These are phyloP conservation scores for Emmonsiellopsis sp. DNA, from an alignment of 2,329 filamentous ascomycete genomes.

Conservation along the genomic window DNA sequence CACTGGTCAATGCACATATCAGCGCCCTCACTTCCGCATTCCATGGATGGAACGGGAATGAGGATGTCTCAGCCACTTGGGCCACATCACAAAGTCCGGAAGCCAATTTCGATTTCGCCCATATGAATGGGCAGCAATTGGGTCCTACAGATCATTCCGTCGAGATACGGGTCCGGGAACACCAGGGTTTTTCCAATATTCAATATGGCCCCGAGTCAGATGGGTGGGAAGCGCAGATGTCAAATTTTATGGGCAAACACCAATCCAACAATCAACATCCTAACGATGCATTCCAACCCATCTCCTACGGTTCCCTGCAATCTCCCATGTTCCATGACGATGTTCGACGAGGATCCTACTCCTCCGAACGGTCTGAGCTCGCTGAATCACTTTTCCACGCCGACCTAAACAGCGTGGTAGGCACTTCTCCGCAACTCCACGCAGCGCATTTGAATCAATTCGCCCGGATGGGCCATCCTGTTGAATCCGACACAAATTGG, in stretches of 20 bases:
- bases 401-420: neutral
- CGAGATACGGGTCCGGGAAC: neutral
- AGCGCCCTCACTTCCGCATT: neutral
- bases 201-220: neutral
- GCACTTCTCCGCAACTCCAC: constrained; percentile 8
- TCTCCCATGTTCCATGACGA: constrained; percentile 19
- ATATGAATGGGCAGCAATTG: neutral
- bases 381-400: neutral
- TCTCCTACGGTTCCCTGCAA: constrained; percentile 24
- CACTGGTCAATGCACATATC: neutral
- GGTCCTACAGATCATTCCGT: neutral
- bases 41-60: neutral
- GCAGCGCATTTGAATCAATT: neutral
- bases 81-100: neutral
- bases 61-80: neutral
- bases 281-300: constrained; percentile 19
- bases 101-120: neutral
- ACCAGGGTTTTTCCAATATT: neutral
- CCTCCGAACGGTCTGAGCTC: constrained; percentile 21
- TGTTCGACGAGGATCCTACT: constrained; percentile 22
- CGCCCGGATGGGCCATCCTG: constrained; percentile 17
- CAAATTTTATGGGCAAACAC: neutral
- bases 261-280: neutral
- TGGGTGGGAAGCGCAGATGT: constrained; percentile 7
- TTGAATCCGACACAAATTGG: constrained; percentile 20